These are phyloP conservation scores for Lentinus tigrinus DNA, from an alignment of 768 basidiomycete genomes.

Conservation along the genomic window DNA sequence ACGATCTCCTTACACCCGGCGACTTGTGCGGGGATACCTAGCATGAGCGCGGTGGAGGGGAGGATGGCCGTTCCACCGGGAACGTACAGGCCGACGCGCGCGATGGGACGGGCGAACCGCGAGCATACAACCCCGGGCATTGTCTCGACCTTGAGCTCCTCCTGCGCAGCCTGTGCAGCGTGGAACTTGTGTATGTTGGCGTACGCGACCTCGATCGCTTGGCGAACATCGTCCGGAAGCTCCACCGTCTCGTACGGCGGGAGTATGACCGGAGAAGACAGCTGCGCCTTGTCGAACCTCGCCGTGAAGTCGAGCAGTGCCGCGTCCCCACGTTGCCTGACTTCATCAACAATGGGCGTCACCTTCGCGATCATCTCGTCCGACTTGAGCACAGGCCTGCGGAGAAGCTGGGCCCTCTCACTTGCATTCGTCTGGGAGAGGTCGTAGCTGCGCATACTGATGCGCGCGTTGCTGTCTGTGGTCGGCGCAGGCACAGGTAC, in stretches of 20 bases:
- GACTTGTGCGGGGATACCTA: slow-evolving; percentile 96
- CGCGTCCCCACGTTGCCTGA: slow-evolving; percentile 79
- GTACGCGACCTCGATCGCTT: slow-evolving; percentile 89
- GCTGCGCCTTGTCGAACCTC: slow-evolving; percentile 85
- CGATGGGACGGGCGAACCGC: slow-evolving; percentile 92
- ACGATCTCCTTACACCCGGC: slow-evolving; percentile 92
- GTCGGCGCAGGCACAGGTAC: slow-evolving; percentile 26
- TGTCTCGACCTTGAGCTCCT: slow-evolving; percentile 82
- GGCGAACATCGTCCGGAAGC: slow-evolving; percentile 61
- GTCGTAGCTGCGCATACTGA: slow-evolving; percentile 76
- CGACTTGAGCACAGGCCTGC: slow-evolving; percentile 85
- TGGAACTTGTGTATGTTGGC: slow-evolving; percentile 91
- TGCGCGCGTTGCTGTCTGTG: slow-evolving; percentile 46
- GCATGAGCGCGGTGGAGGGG: slow-evolving; percentile 96
- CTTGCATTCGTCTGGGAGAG: slow-evolving; percentile 47
- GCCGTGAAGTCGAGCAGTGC: slow-evolving; percentile 88
- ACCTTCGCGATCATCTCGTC: slow-evolving; percentile 92
- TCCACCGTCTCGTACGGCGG: slow-evolving; percentile 79
- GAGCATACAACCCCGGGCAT: slow-evolving; percentile 98
- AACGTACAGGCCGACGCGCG: slow-evolving; percentile 93
- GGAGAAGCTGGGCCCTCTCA: slow-evolving; percentile 69
- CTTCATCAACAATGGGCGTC: slow-evolving; percentile 88
- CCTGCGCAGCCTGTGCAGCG: slow-evolving; percentile 74
- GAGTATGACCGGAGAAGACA: slow-evolving; percentile 66
- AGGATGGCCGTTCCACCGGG: slow-evolving; percentile 96